These are phyloP conservation scores for Phascolomyces articulosus DNA, from an alignment of 371 early-diverging fungal genomes.

Conservation along the genomic window DNA sequence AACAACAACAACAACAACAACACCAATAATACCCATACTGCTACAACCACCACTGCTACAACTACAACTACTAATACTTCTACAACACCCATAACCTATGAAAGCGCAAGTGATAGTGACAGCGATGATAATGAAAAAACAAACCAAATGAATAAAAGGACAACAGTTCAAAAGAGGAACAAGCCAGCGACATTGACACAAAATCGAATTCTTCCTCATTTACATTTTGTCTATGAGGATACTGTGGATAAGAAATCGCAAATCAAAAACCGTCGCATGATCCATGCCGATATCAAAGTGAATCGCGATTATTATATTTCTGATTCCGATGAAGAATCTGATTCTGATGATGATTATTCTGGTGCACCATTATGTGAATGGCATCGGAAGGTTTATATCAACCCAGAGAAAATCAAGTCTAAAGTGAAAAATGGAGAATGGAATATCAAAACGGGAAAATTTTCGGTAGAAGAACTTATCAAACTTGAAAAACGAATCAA, in stretches of 20 bases:
- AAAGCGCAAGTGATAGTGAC: neutral
- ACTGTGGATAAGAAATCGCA: neutral
- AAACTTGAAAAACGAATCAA: constrained; percentile 20
- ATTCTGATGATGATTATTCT: constrained; percentile 13
- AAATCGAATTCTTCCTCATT: neutral
- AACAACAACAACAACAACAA: neutral
- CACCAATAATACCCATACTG: neutral
- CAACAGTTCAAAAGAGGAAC: no score
- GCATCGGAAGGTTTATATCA: neutral
- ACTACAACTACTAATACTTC: no score
- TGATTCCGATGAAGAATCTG: constrained; percentile 15
- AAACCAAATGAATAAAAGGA: neutral
- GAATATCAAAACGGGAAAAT: constrained; percentile 2
- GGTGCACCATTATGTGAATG: constrained; percentile 4
- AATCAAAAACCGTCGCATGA: neutral
- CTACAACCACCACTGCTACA: neutral
- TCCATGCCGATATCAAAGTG: constrained; percentile 1
- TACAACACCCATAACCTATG: neutral
- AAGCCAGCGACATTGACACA: neutral
- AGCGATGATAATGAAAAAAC: neutral
- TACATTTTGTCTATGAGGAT: constrained; percentile 1
- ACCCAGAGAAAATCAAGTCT: neutral
- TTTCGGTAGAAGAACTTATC: no score
- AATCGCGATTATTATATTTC: constrained; percentile 18
- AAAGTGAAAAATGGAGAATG: neutral